Evolutionary conservation across 2,329 filamentous ascomycete genomes (phyloP), one percentile per base, ranked within the genome.

Genomic region (Aspergillus alliaceus): DNA sequence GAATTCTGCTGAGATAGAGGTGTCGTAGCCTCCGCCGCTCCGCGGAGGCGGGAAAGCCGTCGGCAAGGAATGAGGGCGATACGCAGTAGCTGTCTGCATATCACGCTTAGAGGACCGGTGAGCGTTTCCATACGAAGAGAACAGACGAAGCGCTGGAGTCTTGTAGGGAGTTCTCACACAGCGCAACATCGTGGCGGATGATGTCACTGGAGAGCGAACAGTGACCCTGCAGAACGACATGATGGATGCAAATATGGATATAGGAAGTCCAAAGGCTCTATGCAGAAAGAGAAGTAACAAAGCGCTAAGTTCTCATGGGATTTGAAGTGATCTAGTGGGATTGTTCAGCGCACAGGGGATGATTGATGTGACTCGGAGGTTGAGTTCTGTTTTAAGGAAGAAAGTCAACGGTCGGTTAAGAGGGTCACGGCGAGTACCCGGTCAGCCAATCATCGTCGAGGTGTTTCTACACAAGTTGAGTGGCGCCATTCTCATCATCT

Each of bases 31-130:
- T n/a, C 81, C 80, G 32, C 78, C 72, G 70, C 84, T 87, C 63
- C 84, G 81, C 44, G 84, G 84, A 42, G 79, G 79, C 12, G 84
- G 83, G 63, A 84, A 82, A 47, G 81, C 77, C 1, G 81, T 74
- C 15, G 82, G 78, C n/a, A 89, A 72, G 2, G 79, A 79, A 58
- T 85, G 82, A 20, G 86, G 85, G 56, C 83, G 84, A 66, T 87
- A 86, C 48, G 84, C 84, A 18, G 85, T 87, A 31, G 84, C 84
- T 12, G 86, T 89, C 70, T 87, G 86, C 70, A 90, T 81, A 60
- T 84, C 82, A 51, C 85, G 78, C 66, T 84, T 84, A 9, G 81
- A 82, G n/a, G 81, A 82, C 27, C 77, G 75, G 24, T 75, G 69
- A 14, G 70, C 58, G 24, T 71, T 72, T 52, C 73, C 74, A 22